Percentiles rank a stretch among this genome's conserved stretches.
Conservation (phyloP, 768 basidiomycete genomes). For the Galerina sulciceps region DNA sequence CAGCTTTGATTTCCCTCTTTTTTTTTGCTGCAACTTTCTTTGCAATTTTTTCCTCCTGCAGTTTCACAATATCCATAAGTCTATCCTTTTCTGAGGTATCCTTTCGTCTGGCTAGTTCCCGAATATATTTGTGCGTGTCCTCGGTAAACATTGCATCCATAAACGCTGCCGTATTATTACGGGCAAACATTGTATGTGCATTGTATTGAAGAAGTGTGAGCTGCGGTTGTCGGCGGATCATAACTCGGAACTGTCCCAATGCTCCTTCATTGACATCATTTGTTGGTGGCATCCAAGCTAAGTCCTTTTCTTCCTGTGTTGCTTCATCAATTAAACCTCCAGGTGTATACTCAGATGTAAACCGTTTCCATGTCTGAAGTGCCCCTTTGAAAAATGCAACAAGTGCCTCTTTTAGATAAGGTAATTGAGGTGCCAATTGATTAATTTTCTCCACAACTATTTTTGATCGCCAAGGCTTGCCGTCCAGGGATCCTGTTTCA, state of each 20-base stretch:
- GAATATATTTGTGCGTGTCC: not conserved
- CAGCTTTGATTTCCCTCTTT: too few species aligned
- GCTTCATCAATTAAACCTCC: too few species aligned
- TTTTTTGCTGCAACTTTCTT: not conserved
- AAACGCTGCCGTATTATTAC: conserved; percentile 27
- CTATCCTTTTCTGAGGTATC: not conserved
- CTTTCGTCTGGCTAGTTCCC: not conserved
- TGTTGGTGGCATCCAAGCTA: conserved; percentile 32
- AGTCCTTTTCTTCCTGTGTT: too few species aligned
- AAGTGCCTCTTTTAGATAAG: too few species aligned
- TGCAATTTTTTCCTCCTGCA: not conserved
- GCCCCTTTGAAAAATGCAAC: conserved; percentile 26
- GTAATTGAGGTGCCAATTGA: not conserved
- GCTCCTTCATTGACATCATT: conserved; percentile 36
- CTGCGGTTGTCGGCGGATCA: conserved; percentile 19
- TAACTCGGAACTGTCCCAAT: conserved; percentile 24
- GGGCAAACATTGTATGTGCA: conserved; percentile 23
- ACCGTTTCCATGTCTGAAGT: too few species aligned
- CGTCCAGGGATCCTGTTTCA: conserved; percentile 4
- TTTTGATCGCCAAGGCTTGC: conserved; percentile 4
- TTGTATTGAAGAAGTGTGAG: conserved; percentile 24
- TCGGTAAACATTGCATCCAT: too few species aligned
- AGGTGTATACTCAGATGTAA: too few species aligned
- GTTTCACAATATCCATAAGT: not conserved
- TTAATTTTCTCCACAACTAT: not conserved